Base-by-base conservation (phyloP, 495 filamentous ascomycete genomes). In the Podospora pseudoanserina region DNA sequence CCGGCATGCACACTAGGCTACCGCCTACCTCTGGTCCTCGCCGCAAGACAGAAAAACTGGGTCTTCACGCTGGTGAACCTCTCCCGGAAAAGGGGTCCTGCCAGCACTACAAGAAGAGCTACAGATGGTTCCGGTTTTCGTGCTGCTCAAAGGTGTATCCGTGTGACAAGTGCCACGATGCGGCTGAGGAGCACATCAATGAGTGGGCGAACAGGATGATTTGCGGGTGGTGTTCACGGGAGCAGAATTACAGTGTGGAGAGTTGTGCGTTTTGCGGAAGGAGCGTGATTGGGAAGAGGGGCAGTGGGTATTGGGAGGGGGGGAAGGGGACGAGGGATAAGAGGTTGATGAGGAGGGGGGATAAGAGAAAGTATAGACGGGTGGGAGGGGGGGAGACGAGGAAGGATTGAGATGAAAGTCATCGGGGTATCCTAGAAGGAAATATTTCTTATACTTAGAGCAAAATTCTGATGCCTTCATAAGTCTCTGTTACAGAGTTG, bases 121-220 rank as follows among this genome's bases (percentile, higher is more conserved):
- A 90, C 74, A 86, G 93, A 15, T 96, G 93, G 93, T 96, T 97
- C 77, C 81, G 91, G 69, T 94, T 89, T 73, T 79, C 78, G 65
- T 86, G 84, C 73, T 85, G 83, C 74, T 74, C 72, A 15, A 80
- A 79, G 27, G 84, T 95, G 13, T 91, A 90, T 69, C 84, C 91
- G 4, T 97, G 93, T 77, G 93, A 96, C 72, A 85, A 83, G 84
- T 97, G 93, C 76, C 93, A 97, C 71, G 92, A 97, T 72, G 85
- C 79, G 16, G 84, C 76, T 15, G 86, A 86, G 67, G 88, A 90
- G 53, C 93, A 97, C 76, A 82, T 84, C 0, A 89, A 91, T 67
- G 93, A 96, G 79, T 91, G 93, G 80, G 93, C 92, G 3, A 91
- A 92, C 70, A 80, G 92, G 55, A 97, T 97, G 93, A 87, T 97